These are phyloP conservation scores for Coniochaeta sp. DNA, from an alignment of 2,329 filamentous ascomycete species.

Conservation along the genomic window DNA sequence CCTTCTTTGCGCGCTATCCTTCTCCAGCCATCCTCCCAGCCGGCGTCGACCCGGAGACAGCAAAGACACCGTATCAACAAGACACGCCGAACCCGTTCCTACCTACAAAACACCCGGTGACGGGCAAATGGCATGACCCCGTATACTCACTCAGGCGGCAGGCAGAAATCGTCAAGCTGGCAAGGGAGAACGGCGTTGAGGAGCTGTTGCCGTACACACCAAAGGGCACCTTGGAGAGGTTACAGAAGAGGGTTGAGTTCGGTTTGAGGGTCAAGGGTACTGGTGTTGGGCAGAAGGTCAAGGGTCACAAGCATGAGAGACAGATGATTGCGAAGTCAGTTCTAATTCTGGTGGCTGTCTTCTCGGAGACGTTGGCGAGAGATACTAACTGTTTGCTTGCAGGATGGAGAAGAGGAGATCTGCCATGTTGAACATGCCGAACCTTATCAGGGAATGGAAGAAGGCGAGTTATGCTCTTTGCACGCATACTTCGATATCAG, in stretches of 20 bases:
- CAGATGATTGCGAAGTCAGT: constrained; percentile 66
- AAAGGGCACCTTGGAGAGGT: constrained; percentile 67
- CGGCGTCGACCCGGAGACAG: constrained; percentile 28
- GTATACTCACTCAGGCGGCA: constrained; percentile 78
- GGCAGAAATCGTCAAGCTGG: constrained; percentile 84
- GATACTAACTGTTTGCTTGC: constrained; percentile 22
- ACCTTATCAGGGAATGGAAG: constrained; percentile 89
- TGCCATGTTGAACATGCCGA: constrained; percentile 93
- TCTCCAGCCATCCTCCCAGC: constrained; percentile 53
- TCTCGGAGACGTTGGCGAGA: neutral
- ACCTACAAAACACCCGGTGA: constrained; percentile 67
- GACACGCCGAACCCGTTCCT: constrained; percentile 72
- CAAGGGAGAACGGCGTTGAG: constrained; percentile 69
- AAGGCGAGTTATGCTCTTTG: constrained; percentile 51
- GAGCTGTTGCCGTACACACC: constrained; percentile 68
- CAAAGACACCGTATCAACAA: constrained; percentile 42
- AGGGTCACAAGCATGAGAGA: constrained; percentile 91
- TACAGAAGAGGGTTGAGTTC: constrained; percentile 66
- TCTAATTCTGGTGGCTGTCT: neutral
- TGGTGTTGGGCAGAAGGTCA: constrained; percentile 84
- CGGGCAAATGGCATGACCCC: constrained; percentile 77
- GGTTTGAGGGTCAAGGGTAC: constrained; percentile 86
- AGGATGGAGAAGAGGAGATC: constrained; percentile 82
- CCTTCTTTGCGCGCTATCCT: constrained; percentile 87
- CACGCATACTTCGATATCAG: neutral